These are phyloP conservation scores for Trichosporon faecale DNA, from an alignment of 1,284 basidiomycete species.

Conservation along the genomic window DNA sequence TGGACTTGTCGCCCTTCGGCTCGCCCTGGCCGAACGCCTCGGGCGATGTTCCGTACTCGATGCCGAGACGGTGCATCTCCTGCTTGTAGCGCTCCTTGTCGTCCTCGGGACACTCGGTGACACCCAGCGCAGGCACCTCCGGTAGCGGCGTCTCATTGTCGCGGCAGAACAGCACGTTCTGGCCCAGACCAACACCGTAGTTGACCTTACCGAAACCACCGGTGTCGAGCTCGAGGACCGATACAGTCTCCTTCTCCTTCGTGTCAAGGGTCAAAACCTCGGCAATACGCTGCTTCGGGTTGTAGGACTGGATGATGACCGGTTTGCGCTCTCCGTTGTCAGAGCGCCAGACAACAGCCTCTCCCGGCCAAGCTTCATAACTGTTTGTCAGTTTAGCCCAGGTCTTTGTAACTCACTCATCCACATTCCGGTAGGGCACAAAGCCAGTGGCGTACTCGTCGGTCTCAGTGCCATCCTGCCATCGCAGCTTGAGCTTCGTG, in stretches of 20 bases:
- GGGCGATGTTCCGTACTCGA: slow-evolving; percentile 18
- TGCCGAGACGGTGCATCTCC: slow-evolving; percentile 27
- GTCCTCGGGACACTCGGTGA: slow-evolving; percentile 32
- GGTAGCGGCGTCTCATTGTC: slow-evolving; percentile 38
- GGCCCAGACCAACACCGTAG: slow-evolving; percentile 76
- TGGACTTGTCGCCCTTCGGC: slow-evolving; percentile 27
- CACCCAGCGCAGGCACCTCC: slow-evolving; percentile 42
- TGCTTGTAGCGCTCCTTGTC: slow-evolving; percentile 23
- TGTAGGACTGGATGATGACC: slow-evolving; percentile 74
- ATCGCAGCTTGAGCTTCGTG: slow-evolving; percentile 69
- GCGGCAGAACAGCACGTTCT: slow-evolving; percentile 68
- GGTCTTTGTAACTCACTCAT: slow-evolving; percentile 42
- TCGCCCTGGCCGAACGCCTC: slow-evolving; percentile 19
- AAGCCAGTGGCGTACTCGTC: slow-evolving; percentile 64
- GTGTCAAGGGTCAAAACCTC: slow-evolving; percentile 44
- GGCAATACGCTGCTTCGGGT: slow-evolving; percentile 69
- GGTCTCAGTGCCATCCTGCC: slow-evolving; percentile 74
- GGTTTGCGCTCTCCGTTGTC: slow-evolving; percentile 62
- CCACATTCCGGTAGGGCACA: slow-evolving; percentile 66
- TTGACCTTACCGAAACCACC: slow-evolving; percentile 53
- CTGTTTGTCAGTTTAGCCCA: slow-evolving; percentile 10
- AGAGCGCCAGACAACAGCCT: slow-evolving; percentile 80
- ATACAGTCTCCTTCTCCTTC: slow-evolving; percentile 62
- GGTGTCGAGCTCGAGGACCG: slow-evolving; percentile 82
- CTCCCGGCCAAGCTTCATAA: slow-evolving; percentile 67